Conservation (phyloP, 371 early-diverging fungal genomes). For the Apophysomyces trapeziformis region DNA sequence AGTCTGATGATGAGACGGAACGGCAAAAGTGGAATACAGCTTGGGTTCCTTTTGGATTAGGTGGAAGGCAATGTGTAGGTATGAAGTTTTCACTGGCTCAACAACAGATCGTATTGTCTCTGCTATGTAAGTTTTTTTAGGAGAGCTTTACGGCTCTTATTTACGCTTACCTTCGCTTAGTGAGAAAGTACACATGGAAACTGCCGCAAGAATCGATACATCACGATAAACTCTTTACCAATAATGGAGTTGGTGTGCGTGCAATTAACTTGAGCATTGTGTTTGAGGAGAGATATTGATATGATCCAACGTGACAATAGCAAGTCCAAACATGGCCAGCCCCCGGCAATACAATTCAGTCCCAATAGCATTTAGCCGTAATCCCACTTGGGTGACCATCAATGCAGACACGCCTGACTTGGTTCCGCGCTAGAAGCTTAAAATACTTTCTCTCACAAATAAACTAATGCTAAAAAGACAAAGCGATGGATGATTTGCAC, state of each 20-base stretch:
- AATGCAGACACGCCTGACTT: too few relatives aligned
- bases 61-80: conserved; percentile 40
- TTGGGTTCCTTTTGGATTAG: conserved; percentile 46
- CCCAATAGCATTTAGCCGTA: too few relatives aligned
- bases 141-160: neutral
- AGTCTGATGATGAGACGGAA: conserved; percentile 13
- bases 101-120: conserved; percentile 30
- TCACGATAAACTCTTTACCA: conserved; percentile 5
- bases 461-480: too few relatives aligned
- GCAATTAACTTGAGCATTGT: neutral
- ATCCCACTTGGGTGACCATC: too few relatives aligned
- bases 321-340: too few relatives aligned
- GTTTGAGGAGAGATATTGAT: neutral
- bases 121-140: conserved; percentile 26
- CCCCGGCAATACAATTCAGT: too few relatives aligned
- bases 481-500: too few relatives aligned
- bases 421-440: too few relatives aligned
- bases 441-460: too few relatives aligned
- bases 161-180: neutral
- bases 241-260: neutral
- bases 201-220: conserved; percentile 17
- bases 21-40: conserved; percentile 14
- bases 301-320: too few relatives aligned
- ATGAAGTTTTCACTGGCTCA: conserved; percentile 41
- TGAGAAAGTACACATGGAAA: conserved; percentile 19